These are phyloP conservation scores for Teratosphaeria destructans DNA, from an alignment of 2,329 filamentous ascomycete species.

Conservation along the genomic window DNA sequence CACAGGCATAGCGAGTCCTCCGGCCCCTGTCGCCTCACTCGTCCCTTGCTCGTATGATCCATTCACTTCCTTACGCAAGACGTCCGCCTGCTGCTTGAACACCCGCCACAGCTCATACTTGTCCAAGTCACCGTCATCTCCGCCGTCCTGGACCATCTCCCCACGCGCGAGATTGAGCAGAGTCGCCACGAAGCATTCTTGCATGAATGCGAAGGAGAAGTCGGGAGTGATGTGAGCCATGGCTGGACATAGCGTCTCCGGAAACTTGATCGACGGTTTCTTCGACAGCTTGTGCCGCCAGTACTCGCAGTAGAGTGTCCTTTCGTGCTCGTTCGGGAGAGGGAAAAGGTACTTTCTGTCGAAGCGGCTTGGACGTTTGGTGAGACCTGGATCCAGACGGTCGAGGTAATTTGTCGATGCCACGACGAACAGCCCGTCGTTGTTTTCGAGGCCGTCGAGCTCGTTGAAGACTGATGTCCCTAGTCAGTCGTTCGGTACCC, in stretches of 20 bases:
- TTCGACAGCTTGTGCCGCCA: slow-evolving; percentile 49
- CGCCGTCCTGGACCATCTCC: slow-evolving; percentile 16
- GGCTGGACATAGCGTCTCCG: slow-evolving; percentile 43
- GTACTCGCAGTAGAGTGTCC: slow-evolving; percentile 50
- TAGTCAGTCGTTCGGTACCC: neutral
- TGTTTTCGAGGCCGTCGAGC: slow-evolving; percentile 58
- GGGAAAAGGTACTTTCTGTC: slow-evolving; percentile 58
- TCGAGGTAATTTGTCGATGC: slow-evolving; percentile 42
- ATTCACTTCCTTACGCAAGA: slow-evolving; percentile 43
- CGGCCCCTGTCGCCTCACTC: neutral
- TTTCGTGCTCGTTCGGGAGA: slow-evolving; percentile 37
- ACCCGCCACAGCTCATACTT: slow-evolving; percentile 48
- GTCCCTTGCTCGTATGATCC: neutral
- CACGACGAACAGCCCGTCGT: slow-evolving; percentile 53
- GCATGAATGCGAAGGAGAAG: slow-evolving; percentile 60
- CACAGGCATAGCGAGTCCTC: neutral
- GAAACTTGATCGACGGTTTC: slow-evolving; percentile 51
- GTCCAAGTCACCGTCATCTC: slow-evolving; percentile 34
- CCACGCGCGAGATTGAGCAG: slow-evolving; percentile 45
- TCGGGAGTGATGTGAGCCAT: slow-evolving; percentile 51
- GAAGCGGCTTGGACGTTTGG: slow-evolving; percentile 54
- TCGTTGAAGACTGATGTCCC: neutral
- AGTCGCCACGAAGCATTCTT: slow-evolving; percentile 57
- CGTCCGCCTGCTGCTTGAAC: slow-evolving; percentile 52
- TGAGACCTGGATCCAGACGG: slow-evolving; percentile 51